Conservation (phyloP, 495 filamentous ascomycete genomes). For the Neurospora sp. region DNA sequence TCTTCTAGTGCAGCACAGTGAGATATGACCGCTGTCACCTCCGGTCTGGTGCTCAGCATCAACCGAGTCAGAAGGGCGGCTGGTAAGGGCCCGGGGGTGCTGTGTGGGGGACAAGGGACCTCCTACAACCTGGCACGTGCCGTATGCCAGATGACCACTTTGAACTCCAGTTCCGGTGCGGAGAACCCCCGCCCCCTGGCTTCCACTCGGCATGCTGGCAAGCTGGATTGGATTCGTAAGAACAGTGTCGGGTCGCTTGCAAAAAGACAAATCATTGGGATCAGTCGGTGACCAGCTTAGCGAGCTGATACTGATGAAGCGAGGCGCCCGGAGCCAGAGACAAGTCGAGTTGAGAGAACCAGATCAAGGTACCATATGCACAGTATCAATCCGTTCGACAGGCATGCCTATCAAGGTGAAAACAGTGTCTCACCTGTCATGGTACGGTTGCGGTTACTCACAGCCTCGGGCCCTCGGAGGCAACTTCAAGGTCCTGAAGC, state of each 20-base stretch:
- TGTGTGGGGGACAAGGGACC: background rate
- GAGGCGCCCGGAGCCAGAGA: background rate
- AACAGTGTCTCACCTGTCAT: background rate
- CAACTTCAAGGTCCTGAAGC: background rate
- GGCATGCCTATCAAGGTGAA: background rate
- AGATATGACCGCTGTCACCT: background rate
- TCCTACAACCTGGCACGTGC: constrained; percentile 7
- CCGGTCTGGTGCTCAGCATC: background rate
- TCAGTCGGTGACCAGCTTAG: background rate
- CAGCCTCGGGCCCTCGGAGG: background rate
- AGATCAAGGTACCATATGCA: background rate
- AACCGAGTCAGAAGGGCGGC: background rate
- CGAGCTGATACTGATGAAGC: background rate
- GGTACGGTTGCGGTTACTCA: background rate
- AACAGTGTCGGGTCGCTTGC: background rate
- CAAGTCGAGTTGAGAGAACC: background rate
- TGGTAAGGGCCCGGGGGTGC: background rate
- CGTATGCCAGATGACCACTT: constrained; percentile 11
- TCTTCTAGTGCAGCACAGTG: background rate
- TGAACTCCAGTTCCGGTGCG: background rate
- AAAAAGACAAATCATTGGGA: background rate
- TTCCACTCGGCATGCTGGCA: constrained; percentile 4
- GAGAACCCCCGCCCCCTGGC: constrained; percentile 4
- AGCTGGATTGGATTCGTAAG: background rate
- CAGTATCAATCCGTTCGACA: background rate